Percentiles rank a stretch among this genome's conserved stretches.
phyloP scores from a whole-genome alignment of 2,329 filamentous ascomycete species.

The Emericellopsis atlantica region DNA sequence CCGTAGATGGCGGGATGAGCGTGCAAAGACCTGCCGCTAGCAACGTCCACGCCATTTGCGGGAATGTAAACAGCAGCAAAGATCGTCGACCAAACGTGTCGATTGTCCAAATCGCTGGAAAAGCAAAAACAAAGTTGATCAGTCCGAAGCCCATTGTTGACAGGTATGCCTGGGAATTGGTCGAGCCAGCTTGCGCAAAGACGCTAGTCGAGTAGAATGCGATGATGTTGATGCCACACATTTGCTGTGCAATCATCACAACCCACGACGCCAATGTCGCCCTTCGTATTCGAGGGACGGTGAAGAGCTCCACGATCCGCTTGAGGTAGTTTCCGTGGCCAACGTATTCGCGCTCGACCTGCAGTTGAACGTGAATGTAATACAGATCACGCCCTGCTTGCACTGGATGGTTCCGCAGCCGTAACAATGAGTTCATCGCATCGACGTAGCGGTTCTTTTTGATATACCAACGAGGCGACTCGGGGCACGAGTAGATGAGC shows the following conservation, averaged over 20 bases:
- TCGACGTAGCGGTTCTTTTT: constrained; percentile 42
- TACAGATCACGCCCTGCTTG: constrained; percentile 52
- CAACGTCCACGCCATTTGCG: constrained; percentile 14
- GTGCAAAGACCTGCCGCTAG: constrained; percentile 18
- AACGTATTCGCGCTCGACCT: constrained; percentile 18
- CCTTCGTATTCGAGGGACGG: constrained; percentile 30
- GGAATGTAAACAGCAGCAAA: constrained; percentile 20
- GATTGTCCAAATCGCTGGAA: constrained; percentile 40
- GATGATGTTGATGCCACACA: constrained; percentile 24
- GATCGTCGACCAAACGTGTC: constrained; percentile 37
- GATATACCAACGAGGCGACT: constrained; percentile 54
- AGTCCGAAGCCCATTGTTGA: constrained; percentile 41
- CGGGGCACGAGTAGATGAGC: constrained; percentile 47
- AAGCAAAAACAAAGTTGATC: constrained; percentile 38
- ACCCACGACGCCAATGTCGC: constrained; percentile 20
- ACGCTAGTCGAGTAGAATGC: constrained; percentile 37
- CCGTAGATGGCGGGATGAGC: constrained; percentile 13
- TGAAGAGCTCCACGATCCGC: constrained; percentile 32
- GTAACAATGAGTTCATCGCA: constrained; percentile 42
- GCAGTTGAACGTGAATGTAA: constrained; percentile 36
- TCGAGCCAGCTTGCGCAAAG: constrained; percentile 31
- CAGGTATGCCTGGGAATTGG: constrained; percentile 24
- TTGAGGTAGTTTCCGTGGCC: constrained; percentile 17
- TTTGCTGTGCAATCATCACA: constrained; percentile 18
- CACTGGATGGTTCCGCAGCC: constrained; percentile 43